Percentiles rank a stretch among this genome's conserved stretches.
Evolutionary conservation across 495 filamentous ascomycete genomes (phyloP).

Genomic region (Aspergillus incahuasiensis): DNA sequence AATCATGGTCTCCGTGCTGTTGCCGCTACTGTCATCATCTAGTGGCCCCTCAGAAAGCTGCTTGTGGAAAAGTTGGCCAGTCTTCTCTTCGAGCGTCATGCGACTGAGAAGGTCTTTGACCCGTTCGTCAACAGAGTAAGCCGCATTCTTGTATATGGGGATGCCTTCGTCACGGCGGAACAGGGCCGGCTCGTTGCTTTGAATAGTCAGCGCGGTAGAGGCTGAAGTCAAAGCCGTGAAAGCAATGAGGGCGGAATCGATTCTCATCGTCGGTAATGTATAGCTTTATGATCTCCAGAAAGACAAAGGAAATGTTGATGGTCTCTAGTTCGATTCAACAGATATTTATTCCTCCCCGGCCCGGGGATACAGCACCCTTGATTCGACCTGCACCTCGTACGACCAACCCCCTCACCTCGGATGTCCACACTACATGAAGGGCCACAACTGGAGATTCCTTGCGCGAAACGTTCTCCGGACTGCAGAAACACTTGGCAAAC

Average conservation of each 20-base stretch:
- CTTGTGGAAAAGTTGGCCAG: slow-evolving; percentile 8
- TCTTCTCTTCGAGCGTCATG: slow-evolving; percentile 8
- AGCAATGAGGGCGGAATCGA: neutral
- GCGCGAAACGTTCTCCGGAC: no score
- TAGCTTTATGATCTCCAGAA: no score
- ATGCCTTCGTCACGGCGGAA: neutral
- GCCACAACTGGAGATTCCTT: no score
- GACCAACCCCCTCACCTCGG: no score
- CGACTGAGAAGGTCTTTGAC: slow-evolving; percentile 5
- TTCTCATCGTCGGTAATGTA: neutral
- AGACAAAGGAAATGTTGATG: no score
- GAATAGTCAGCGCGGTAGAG: neutral
- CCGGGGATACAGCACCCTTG: no score
- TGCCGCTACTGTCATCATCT: neutral
- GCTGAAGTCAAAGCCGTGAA: neutral
- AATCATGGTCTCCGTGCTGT: neutral
- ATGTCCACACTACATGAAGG: no score
- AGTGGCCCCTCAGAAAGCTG: neutral
- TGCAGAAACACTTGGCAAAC: no score
- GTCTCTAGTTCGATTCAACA: no score
- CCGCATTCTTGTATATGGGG: slow-evolving; percentile 1
- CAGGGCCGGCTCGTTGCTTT: neutral
- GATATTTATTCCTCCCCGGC: no score
- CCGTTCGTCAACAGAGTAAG: neutral
- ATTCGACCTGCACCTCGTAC: no score